Evolutionary conservation across 2,329 filamentous ascomycete species (phyloP).

Genomic region (Tympanopsis confertula): DNA sequence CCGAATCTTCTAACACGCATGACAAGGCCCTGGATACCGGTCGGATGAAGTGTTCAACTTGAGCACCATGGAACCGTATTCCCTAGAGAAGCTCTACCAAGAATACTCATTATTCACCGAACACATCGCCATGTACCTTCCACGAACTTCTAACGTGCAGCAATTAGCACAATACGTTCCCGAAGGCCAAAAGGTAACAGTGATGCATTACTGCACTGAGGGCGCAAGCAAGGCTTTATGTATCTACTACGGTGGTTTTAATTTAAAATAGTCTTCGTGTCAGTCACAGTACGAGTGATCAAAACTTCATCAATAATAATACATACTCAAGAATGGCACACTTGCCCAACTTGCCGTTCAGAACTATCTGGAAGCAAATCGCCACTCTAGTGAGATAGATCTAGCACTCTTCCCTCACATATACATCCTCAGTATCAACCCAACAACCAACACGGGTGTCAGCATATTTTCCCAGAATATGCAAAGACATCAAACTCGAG

Average conservation of each 20-base stretch:
- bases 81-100: constrained; percentile 46
- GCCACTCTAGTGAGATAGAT: too few relatives aligned
- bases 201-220: constrained; percentile 83
- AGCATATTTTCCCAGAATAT: too few relatives aligned
- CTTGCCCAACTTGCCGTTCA: too few relatives aligned
- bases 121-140: constrained; percentile 63
- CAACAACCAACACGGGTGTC: too few relatives aligned
- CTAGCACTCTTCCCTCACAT: too few relatives aligned
- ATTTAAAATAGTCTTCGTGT: background rate
- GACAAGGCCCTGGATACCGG: constrained; percentile 45
- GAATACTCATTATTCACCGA: constrained; percentile 44
- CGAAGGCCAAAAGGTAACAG: constrained; percentile 41
- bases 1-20: background rate
- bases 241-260: constrained; percentile 1
- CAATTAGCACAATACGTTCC: constrained; percentile 55
- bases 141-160: constrained; percentile 70
- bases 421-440: too few relatives aligned
- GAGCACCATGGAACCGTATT: constrained; percentile 79
- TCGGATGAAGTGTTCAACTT: constrained; percentile 68
- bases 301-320: too few relatives aligned
- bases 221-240: constrained; percentile 71
- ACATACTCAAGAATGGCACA: too few relatives aligned
- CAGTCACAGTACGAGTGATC: too few relatives aligned
- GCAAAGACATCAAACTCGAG: too few relatives aligned
- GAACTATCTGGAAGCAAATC: too few relatives aligned